Evolutionary conservation across 202 grass and related monocot species (phyloP), one percentile per base, ranked within the genome.

Genomic region (Carex sylvatica): DNA sequence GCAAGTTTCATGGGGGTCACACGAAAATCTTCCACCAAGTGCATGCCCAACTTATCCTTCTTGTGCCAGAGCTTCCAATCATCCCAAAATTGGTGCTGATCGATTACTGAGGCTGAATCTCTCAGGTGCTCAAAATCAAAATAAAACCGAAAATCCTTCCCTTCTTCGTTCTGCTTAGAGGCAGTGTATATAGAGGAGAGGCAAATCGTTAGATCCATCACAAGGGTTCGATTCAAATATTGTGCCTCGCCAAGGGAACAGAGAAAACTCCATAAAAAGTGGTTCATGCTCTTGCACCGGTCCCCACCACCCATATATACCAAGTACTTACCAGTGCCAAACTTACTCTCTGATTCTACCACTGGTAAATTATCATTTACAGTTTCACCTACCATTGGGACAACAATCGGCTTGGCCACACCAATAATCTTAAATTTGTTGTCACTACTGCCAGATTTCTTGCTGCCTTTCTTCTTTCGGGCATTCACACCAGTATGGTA

Each of bases 201-300:
- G 88, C 94, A 97, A 54, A 97, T 80, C 12, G 82, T 88, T 13
- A 90, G 86, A 76, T 97, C 94, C 91, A 97, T 94, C 70, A 94
- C 94, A 78, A 97, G 88, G 0, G 94, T 97, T 69, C 94, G 84
- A 22, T 97, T 97, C 86, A 94, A 88, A 85, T 92, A 92, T 44
- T 94, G 87, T 0, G 94, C 94, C 84, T 97, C 94, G n/a, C 94
- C 91, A 1, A 97, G 91, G 1, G 94, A 88, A 75, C 94, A 97
- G 20, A 97, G 83, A 24, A 97, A 94, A 0, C 94, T 90, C 94
- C 94, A 97, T 54, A 97, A 85, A 81, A 83, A 97, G 77, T 92
- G 94, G 76, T 97, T 97, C 94, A 97, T 97, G 89, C 84, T 94
- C 88, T 97, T 94, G 86, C 94, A 97, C 24, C 89, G 90, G 76